Evolutionary conservation across 371 early-diverging fungal genomes (phyloP).

Genomic region (Mortierella sp.): DNA sequence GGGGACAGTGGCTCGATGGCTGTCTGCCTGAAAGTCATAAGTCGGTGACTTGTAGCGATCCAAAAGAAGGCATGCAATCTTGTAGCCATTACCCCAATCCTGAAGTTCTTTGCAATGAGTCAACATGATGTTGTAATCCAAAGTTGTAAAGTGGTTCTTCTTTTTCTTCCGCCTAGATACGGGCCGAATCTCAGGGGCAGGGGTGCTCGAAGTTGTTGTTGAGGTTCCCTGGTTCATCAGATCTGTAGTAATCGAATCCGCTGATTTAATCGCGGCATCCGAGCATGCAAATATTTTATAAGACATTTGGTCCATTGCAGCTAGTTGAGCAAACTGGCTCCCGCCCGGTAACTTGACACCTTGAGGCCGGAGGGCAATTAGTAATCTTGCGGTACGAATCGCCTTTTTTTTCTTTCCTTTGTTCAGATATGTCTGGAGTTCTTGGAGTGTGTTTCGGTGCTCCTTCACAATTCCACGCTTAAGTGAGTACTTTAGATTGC

Average conservation of each 20-base stretch:
- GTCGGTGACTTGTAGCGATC: slow-evolving; percentile 14
- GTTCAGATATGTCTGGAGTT: not conserved
- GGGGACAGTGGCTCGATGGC: slow-evolving; percentile 9
- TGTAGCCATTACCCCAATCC: slow-evolving; percentile 21
- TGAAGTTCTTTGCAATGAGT: slow-evolving; percentile 15
- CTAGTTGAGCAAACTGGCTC: not conserved
- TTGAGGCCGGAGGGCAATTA: slow-evolving; percentile 7
- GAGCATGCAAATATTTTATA: too few relatives aligned
- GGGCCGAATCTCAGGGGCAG: too few relatives aligned
- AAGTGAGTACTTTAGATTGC: slow-evolving; percentile 8
- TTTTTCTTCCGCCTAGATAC: too few relatives aligned
- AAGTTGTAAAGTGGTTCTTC: slow-evolving; percentile 9
- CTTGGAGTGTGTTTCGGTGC: not conserved
- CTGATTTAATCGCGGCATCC: too few relatives aligned
- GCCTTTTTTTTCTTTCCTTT: not conserved
- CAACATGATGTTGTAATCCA: slow-evolving; percentile 35
- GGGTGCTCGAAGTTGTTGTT: too few relatives aligned
- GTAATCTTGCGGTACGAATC: slow-evolving; percentile 12
- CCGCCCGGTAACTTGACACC: slow-evolving; percentile 28
- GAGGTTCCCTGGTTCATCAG: too few relatives aligned
- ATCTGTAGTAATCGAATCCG: too few relatives aligned
- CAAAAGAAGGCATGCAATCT: slow-evolving; percentile 13
- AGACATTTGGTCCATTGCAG: slow-evolving; percentile 7
- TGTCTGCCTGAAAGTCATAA: slow-evolving; percentile 14
- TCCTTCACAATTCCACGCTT: slow-evolving; percentile 2